Evolutionary conservation across 139 green algal species (phyloP), one percentile per base, ranked within the genome.

Genomic region (Deuterostichococcus epilithicus): DNA sequence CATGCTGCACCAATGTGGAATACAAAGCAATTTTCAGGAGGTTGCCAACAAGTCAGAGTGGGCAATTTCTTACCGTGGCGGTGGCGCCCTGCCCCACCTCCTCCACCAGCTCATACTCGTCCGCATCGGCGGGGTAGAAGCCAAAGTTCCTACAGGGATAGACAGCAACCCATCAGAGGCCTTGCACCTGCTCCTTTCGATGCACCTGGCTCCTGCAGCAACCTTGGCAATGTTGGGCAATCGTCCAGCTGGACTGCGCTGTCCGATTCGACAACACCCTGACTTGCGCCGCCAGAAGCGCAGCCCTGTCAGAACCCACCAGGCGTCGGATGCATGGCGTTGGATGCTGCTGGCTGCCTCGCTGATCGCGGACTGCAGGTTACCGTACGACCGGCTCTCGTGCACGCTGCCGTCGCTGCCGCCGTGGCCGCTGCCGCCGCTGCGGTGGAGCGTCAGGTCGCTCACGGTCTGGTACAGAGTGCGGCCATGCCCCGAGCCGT

Each of bases 81-180:
- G 68, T 86, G 10, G 82, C 83, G 52, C 87, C 87, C 33, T 83
- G 69, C 10, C 87, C 87, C 44, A 84, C 68, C 60, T 85, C 82
- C 63, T 90, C 85, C 15, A 82, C 32, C 39, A 91, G 59, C 30
- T 79, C 45, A 70, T 91, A 91, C 5, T 73, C 72, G 3, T 68
- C 60, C 28, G 79, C 76, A 22, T 63, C 60, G 1, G 79, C 84
- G 13, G 85, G 85, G 66, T 83, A 89, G 32, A 70, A 13, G 63
- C 30, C 63, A 6, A 69, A 35, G 15, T 37, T 37, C 63, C 63
- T 69, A 28, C 63, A 69, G n/a, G n/a, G n/a, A n/a, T n/a, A n/a
- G 13, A 63, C 26, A 63, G 20, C 52, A 25, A 28, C n/a, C n/a
- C n/a, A n/a, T n/a, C n/a, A n/a, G n/a, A n/a, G n/a, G n/a, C n/a